A percentile compares a stretch with the other conserved stretches of the same genome.
phyloP scores from a whole-genome alignment of 164 flowering plant genomes.

The Taxillus chinensis region DNA sequence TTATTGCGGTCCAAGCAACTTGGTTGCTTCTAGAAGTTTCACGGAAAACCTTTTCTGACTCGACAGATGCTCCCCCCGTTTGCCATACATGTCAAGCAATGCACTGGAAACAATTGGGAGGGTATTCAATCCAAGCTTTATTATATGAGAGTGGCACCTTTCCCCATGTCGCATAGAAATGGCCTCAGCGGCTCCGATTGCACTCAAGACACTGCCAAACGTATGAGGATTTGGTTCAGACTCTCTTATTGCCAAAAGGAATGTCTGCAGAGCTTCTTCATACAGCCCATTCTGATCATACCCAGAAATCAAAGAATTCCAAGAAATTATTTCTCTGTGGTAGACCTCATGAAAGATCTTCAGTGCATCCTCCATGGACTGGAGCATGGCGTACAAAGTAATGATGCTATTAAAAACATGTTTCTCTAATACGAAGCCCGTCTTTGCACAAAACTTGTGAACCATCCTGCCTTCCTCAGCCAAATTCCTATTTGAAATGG shows the following conservation, averaged over 20 bases:
- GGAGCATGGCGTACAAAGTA: slow-evolving; percentile 79
- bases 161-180: slow-evolving; percentile 62
- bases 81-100: slow-evolving; percentile 91
- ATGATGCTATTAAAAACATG: slow-evolving; percentile 66
- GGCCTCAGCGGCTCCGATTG: slow-evolving; percentile 57
- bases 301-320: slow-evolving; percentile 90
- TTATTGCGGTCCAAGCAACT: slow-evolving; percentile 78
- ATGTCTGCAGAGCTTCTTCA: slow-evolving; percentile 54
- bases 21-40: slow-evolving; percentile 37
- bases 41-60: slow-evolving; percentile 46
- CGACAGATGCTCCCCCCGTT: slow-evolving; percentile 69
- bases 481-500: slow-evolving; percentile 28
- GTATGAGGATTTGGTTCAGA: slow-evolving; percentile 54
- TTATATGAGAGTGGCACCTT: slow-evolving; percentile 47
- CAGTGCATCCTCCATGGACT: slow-evolving; percentile 35
- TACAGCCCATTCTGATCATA: slow-evolving; percentile 51
- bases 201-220: slow-evolving; percentile 68
- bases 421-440: slow-evolving; percentile 33
- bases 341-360: slow-evolving; percentile 56
- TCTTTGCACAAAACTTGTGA: slow-evolving; percentile 59
- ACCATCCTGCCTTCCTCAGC: slow-evolving; percentile 45
- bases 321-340: slow-evolving; percentile 47
- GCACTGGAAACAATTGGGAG: slow-evolving; percentile 56
- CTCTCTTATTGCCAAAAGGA: slow-evolving; percentile 30
- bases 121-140: slow-evolving; percentile 51